Base-by-base conservation (phyloP, 306 rosid species). In the Astragalus glycyphyllos region DNA sequence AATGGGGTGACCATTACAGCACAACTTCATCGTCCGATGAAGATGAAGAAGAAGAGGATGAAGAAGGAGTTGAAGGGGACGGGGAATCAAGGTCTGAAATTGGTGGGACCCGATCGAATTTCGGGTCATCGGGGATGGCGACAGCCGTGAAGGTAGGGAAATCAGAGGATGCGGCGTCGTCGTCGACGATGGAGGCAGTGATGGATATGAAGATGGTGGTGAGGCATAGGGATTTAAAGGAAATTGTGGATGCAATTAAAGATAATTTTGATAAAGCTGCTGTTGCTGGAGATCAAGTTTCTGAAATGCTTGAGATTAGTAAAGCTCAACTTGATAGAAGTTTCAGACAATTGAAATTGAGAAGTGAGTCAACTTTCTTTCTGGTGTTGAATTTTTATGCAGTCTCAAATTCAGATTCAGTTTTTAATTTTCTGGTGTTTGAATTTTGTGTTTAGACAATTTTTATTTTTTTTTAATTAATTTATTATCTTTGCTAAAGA, bases 1-100 rank as follows among this genome's bases (percentile, higher is more conserved):
- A 95, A 59, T 95, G 99, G 99, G 99, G 76, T 26, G 99, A 95
- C 58, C 96, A 81, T 13, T 95, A 87, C 80, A 91, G 97, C 77
- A 86, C 89, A 13, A 82, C 91, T 4, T 82, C 86, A 31, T 87
- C 99, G 2, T 88, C 91, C 4, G 85, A 82, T 5, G 86, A 78
- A 5, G 90, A 53, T 1, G 76, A 35, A 1, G 68, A 51, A 2
- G 79, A 56, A 1, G 73, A 58, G n/a, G 57, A 35, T 2, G 72
- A 48, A 49, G 77, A 70, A 45, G 82, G 68, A 1, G 72, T 71
- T 5, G 66, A 69, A 79, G 29, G 90, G 57, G 88, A 86, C 47
- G 82, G 77, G 37, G 96, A 84, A 15, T 80, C 82, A 46, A 84
- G 92, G 85, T 87, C 97, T 40, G 92, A 87, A 76, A 83, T 81